Evolutionary conservation across 2,329 filamentous ascomycete genomes (phyloP), one percentile per base, ranked within the genome.

Genomic region (Talaromyces sp.): DNA sequence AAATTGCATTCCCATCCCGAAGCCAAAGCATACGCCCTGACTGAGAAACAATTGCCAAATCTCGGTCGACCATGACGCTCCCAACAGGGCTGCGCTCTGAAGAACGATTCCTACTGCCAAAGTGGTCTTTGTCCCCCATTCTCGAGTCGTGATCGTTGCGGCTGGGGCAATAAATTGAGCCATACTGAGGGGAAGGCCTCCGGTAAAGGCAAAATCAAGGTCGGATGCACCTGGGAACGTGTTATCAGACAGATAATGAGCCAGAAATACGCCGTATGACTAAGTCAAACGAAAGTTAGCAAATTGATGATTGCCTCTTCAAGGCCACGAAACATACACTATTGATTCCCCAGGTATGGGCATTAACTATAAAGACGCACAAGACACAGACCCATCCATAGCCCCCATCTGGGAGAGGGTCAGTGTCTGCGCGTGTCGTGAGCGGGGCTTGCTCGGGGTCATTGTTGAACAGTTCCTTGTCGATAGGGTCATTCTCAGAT

Each of bases 321-420:
- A 56, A 14, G 19, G 54, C 8, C 19, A n/a, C 22, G 6, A 19
- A 27, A 16, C 37, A 14, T 60, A 86, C 84, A 64, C 85, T 87
- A 73, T 92, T 92, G 67, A 92, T 79, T 8, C 90, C 90, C 90
- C 90, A 92, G 0, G 89, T 91, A 72, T 92, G 89, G 8, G 83
- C 86, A 72, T 90, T 90, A 65, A 90, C 83, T 67, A 86, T 75
- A 60, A 84, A 82, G 67, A 83, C 79, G 45, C 80, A 82, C 2
- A 79, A 70, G n/a, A 86, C 83, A 62, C 87, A 86, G 24, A 87
- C 81, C 86, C 86, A 88, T 66, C 86, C 86, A 77, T 87, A 88
- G 22, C 86, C 86, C 45, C 86, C 85, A 69, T 88, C 85, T 50
- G 78, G 80, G 45, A 78, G 75, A 41, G 60, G 27, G 13, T 35